Base-by-base conservation (phyloP, 257 asterid genomes). In the Henckelia pumila region DNA sequence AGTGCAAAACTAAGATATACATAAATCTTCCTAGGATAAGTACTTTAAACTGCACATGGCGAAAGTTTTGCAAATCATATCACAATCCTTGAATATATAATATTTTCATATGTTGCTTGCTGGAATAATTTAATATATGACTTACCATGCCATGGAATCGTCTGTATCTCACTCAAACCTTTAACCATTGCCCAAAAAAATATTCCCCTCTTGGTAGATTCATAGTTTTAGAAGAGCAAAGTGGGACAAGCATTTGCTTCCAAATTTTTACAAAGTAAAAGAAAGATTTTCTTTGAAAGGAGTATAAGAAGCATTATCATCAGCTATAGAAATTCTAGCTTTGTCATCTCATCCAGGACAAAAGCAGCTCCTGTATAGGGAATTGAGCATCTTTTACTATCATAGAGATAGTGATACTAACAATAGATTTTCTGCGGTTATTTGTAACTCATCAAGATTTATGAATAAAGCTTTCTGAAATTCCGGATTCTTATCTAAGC, bases 1-100 rank as follows among this genome's bases (percentile, higher is more conserved):
- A 66, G 67, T 37, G 63, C 56, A 67, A 61, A 65, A 24, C 69
- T 56, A 60, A 52, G 33, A 28, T 23, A 63, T 16, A 20, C 2
- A 47, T 47, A 64, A 52, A 56, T 3, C 17, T 70, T 56, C 21
- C 24, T 53, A 47, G 53, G 8, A 16, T 16, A 16, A 47, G 50
- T 40, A 40, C 17, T 40, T 40, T 13, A 40, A 40, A 40, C 1
- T 40, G n/a, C 50, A 3, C 4, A 40, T 40, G 7, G 50, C n/a
- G 4, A 40, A 35, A 40, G 14, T 8, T 40, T 37, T 40, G n/a
- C n/a, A 40, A 11, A 14, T 40, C 7, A 5, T 47, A 16, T 14
- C 8, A 16, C 53, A 14, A 47, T 14, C 20, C 20, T 16, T 16
- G 16, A 47, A 47, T 47, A 47, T 14, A 16, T 14, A 4, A 16